Conservation (phyloP, 2,329 filamentous ascomycete species). For the Myriosclerotinia duriaeana region DNA sequence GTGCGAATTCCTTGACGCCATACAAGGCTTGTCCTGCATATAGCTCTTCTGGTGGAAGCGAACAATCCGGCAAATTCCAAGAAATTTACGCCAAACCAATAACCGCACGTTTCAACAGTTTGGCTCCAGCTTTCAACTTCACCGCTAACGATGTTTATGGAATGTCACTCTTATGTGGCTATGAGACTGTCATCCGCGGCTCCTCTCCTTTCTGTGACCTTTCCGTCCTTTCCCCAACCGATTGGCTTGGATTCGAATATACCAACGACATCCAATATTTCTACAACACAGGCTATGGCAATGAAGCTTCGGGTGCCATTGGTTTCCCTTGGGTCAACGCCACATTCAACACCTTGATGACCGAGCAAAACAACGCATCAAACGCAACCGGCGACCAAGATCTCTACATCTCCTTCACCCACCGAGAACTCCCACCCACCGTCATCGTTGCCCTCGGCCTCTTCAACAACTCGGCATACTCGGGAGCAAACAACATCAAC, state of each 20-base stretch:
- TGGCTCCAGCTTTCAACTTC: conserved; percentile 53
- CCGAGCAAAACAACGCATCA: conserved; percentile 37
- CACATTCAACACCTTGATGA: conserved; percentile 45
- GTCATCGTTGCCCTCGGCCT: conserved; percentile 54
- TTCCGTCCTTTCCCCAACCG: conserved; percentile 46
- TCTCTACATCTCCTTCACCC: conserved; percentile 55
- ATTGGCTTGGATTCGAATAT: conserved; percentile 52
- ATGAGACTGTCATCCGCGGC: conserved; percentile 52
- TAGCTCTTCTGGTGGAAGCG: conserved; percentile 49
- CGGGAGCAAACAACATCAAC: conserved; percentile 49
- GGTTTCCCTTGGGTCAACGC: conserved; percentile 56
- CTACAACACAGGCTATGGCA: conserved; percentile 55
- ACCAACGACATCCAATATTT: conserved; percentile 51
- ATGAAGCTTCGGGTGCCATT: conserved; percentile 47
- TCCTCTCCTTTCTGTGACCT: conserved; percentile 50
- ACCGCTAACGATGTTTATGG: conserved; percentile 51
- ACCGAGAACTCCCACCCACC: conserved; percentile 54
- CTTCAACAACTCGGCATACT: conserved; percentile 54
- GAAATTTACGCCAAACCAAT: conserved; percentile 51
- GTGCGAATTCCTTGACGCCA: conserved; percentile 54
- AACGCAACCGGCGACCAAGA: conserved; percentile 45
- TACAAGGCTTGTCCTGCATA: conserved; percentile 55
- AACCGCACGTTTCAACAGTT: conserved; percentile 47
- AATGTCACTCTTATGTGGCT: conserved; percentile 52
- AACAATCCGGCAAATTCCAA: conserved; percentile 45